Evolutionary conservation across 768 basidiomycete genomes (phyloP).

Genomic region (Auriscalpium microsporum): DNA sequence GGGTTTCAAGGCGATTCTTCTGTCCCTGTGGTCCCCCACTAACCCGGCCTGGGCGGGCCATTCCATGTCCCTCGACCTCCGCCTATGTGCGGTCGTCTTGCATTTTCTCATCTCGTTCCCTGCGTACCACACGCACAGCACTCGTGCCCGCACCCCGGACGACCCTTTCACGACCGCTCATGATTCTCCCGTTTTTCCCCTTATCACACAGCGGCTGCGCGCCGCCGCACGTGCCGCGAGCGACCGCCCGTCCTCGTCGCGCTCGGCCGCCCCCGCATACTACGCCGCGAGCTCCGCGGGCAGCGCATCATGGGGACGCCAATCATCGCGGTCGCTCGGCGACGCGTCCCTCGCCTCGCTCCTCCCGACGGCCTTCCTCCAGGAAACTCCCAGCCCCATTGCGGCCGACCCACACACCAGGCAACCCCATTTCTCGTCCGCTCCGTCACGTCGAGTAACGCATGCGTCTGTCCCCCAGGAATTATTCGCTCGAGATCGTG

Average conservation of each 20-base stretch:
- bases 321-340: conserved; percentile 9
- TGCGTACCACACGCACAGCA: background rate
- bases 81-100: background rate
- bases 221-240: conserved; percentile 4
- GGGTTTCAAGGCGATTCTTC: conserved; percentile 8
- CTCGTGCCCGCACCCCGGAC: background rate
- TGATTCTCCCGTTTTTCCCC: background rate
- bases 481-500: conserved; percentile 76
- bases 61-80: background rate
- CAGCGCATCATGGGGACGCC: conserved; percentile 10
- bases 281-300: conserved; percentile 6
- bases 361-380: conserved; percentile 1
- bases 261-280: conserved; percentile 10
- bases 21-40: conserved; percentile 4
- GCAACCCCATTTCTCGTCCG: conserved; percentile 5
- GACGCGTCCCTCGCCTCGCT: conserved; percentile 6
- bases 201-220: background rate
- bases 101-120: background rate
- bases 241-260: conserved; percentile 14
- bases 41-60: background rate
- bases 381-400: conserved; percentile 7
- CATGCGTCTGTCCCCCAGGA: conserved; percentile 13
- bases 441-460: conserved; percentile 1
- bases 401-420: conserved; percentile 11
- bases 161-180: background rate